phyloP scores from a whole-genome alignment of 228 moss, liverwort and hornwort species.

The Sphagnum fallax region DNA sequence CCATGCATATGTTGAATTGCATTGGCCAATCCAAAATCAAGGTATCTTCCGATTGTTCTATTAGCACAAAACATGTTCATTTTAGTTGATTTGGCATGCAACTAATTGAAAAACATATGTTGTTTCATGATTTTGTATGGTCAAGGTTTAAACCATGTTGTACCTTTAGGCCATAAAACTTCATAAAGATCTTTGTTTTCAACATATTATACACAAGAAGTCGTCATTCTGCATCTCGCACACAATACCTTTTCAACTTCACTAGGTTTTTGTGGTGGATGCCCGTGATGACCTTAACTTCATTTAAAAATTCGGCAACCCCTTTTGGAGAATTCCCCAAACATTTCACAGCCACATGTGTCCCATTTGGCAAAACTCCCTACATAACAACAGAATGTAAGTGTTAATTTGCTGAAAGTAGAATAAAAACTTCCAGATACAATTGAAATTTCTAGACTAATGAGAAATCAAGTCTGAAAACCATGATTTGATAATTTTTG shows the following conservation, averaged over 20 bases:
- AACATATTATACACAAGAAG: constrained; percentile 1
- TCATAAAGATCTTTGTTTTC: not conserved
- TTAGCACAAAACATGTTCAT: not conserved
- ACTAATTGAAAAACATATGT: not conserved
- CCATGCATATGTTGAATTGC: not conserved
- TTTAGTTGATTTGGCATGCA: not conserved
- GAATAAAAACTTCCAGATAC: not conserved
- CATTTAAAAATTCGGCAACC: not conserved
- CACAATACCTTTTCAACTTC: constrained; percentile 58
- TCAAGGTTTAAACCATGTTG: not conserved
- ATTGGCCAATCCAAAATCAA: not conserved
- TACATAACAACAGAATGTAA: not conserved
- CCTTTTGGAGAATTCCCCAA: not conserved
- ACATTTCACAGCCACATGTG: not conserved
- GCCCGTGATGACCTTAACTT: not conserved
- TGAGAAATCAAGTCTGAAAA: not conserved
- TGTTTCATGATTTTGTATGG: not conserved
- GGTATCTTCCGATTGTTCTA: not conserved
- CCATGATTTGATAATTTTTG: not conserved
- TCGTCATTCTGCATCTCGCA: constrained; percentile 3
- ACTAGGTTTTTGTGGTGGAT: not conserved
- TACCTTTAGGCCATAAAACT: not conserved
- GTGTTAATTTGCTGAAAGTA: not conserved
- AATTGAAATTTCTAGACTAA: not conserved
- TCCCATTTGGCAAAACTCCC: not conserved